These are phyloP conservation scores for Spergularia marina DNA, from an alignment of 148 eudicot species.

Conservation along the genomic window DNA sequence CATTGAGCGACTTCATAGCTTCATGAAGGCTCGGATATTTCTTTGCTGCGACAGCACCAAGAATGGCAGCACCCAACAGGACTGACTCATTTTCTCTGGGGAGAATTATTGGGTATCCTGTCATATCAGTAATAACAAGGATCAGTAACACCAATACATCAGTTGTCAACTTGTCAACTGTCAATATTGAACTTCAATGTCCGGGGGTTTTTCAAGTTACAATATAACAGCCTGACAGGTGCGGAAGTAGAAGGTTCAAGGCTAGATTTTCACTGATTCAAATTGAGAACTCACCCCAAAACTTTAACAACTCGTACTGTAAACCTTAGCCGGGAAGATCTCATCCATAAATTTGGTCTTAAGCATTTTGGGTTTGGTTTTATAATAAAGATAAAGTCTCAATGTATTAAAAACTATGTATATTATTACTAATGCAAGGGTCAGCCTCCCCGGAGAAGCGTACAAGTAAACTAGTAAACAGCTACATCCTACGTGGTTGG, in stretches of 20 bases:
- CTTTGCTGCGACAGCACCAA: slow-evolving; percentile 96
- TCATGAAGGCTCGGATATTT: slow-evolving; percentile 60
- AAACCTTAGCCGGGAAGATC: too few relatives aligned
- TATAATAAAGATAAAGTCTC: too few relatives aligned
- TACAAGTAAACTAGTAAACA: background rate
- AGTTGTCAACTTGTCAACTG: background rate
- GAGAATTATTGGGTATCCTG: slow-evolving; percentile 85
- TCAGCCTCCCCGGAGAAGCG: background rate
- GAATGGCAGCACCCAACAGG: slow-evolving; percentile 89
- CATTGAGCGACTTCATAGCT: slow-evolving; percentile 94
- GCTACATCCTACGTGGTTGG: too few relatives aligned
- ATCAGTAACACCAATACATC: slow-evolving; percentile 8
- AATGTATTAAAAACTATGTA: background rate
- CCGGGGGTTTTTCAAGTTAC: background rate
- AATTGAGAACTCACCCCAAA: too few relatives aligned
- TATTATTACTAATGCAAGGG: background rate
- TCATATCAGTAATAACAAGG: slow-evolving; percentile 4
- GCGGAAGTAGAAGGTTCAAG: too few relatives aligned
- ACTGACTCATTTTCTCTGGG: slow-evolving; percentile 94
- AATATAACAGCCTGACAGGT: too few relatives aligned
- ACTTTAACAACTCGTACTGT: too few relatives aligned
- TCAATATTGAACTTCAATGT: background rate
- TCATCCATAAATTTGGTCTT: too few relatives aligned
- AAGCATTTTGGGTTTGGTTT: too few relatives aligned
- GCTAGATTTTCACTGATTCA: too few relatives aligned